Evolutionary conservation across 805 yeast species (phyloP).

Genomic region (Ogataea parapolymorpha): DNA sequence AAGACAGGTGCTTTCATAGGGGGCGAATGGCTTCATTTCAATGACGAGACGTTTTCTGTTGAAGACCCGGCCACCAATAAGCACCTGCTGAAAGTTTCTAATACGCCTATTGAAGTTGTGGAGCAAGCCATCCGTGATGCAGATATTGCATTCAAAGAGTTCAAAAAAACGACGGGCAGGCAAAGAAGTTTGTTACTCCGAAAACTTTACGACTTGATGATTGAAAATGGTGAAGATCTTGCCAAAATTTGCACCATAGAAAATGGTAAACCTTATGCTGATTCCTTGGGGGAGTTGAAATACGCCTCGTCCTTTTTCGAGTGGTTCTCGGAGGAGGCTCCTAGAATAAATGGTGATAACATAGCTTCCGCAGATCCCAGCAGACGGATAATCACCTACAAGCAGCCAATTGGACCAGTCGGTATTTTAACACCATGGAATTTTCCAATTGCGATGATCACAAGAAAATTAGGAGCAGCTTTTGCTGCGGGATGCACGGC

Average conservation of each 20-base stretch:
- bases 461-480: slow-evolving; percentile 73
- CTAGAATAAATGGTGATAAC: slow-evolving; percentile 63
- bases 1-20: slow-evolving; percentile 62
- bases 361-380: slow-evolving; percentile 51
- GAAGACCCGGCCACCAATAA: slow-evolving; percentile 70
- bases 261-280: slow-evolving; percentile 71
- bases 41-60: slow-evolving; percentile 56
- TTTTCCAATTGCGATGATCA: slow-evolving; percentile 77
- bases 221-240: slow-evolving; percentile 59
- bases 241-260: slow-evolving; percentile 64
- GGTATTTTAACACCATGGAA: slow-evolving; percentile 84
- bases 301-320: slow-evolving; percentile 77
- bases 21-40: slow-evolving; percentile 62
- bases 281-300: slow-evolving; percentile 66
- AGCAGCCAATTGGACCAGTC: slow-evolving; percentile 80
- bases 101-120: slow-evolving; percentile 46
- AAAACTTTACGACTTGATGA: slow-evolving; percentile 50
- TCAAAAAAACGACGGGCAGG: slow-evolving; percentile 53
- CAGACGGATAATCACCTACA: slow-evolving; percentile 52
- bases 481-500: slow-evolving; percentile 77
- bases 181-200: slow-evolving; percentile 51
- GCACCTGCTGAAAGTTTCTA: slow-evolving; percentile 52
- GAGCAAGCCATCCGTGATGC: slow-evolving; percentile 56
- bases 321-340: slow-evolving; percentile 87
- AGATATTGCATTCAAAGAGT: slow-evolving; percentile 46